Percentiles rank a stretch among this genome's conserved stretches.
Conservation (phyloP, 2,329 filamentous ascomycete species). For the Fusarium redolens region DNA sequence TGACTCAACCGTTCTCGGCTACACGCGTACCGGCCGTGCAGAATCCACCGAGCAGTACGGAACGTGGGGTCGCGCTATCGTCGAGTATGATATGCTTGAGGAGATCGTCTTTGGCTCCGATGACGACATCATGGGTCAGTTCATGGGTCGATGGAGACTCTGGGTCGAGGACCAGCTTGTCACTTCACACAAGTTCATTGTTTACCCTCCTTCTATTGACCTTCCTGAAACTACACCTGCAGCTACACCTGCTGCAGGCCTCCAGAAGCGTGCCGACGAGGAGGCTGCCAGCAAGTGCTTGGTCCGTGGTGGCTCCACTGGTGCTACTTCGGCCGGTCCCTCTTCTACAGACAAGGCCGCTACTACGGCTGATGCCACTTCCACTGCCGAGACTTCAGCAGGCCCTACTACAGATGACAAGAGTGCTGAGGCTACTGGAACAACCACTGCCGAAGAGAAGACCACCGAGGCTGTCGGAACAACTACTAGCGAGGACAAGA, state of each 20-base stretch:
- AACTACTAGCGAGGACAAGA: neutral
- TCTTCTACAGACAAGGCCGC: neutral
- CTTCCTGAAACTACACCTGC: neutral
- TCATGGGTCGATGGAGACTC: slow-evolving; percentile 30
- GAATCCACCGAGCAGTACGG: slow-evolving; percentile 3
- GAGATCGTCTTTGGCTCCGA: neutral
- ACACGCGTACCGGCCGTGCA: slow-evolving; percentile 2
- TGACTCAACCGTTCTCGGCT: slow-evolving; percentile 14
- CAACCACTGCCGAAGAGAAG: neutral
- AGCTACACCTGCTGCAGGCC: neutral
- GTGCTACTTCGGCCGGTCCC: neutral
- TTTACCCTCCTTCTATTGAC: neutral
- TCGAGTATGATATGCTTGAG: slow-evolving; percentile 15
- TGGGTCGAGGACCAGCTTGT: slow-evolving; percentile 36
- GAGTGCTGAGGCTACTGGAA: neutral
- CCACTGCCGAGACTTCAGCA: neutral
- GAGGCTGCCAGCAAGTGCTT: slow-evolving; percentile 11
- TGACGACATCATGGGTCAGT: neutral
- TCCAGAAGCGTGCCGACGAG: slow-evolving; percentile 10
- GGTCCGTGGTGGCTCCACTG: neutral
- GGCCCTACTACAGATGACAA: neutral
- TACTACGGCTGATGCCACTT: neutral
- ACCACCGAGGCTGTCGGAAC: neutral
- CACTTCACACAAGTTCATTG: slow-evolving; percentile 22
- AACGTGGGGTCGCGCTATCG: slow-evolving; percentile 15